phyloP scores from a whole-genome alignment of 2,329 filamentous ascomycete genomes.

The Trichoderma pleuroti region DNA sequence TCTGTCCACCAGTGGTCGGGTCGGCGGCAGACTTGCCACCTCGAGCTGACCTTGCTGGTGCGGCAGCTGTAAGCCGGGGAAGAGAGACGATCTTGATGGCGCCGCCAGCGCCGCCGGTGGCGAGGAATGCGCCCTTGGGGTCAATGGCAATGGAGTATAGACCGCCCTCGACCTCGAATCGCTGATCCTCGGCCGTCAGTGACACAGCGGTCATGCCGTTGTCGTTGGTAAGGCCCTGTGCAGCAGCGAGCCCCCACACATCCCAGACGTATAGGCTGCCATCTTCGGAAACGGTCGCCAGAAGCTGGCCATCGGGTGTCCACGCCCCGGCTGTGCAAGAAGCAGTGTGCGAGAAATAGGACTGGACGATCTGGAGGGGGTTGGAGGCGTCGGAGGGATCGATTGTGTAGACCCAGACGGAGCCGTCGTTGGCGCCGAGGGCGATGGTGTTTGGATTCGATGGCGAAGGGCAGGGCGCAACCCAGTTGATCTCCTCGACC shows the following conservation, averaged over 20 bases:
- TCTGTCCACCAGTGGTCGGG: constrained; percentile 48
- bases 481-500: constrained; percentile 94
- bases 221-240: constrained; percentile 46
- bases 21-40: constrained; percentile 37
- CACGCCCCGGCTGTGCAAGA: constrained; percentile 86
- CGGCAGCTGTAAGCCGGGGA: constrained; percentile 53
- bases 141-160: constrained; percentile 84
- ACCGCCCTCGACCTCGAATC: constrained; percentile 88
- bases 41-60: constrained; percentile 24
- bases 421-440: constrained; percentile 83
- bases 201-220: constrained; percentile 67
- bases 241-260: constrained; percentile 75
- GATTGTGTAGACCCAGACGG: constrained; percentile 93
- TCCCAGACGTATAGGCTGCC: constrained; percentile 89
- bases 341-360: constrained; percentile 85
- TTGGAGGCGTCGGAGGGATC: constrained; percentile 57
- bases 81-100: constrained; percentile 81
- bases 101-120: constrained; percentile 83
- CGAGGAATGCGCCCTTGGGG: constrained; percentile 73
- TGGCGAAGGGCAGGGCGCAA: constrained; percentile 68
- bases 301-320: constrained; percentile 80
- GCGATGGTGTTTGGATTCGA: constrained; percentile 77
- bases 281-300: constrained; percentile 88
- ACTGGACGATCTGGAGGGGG: constrained; percentile 78
- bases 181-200: constrained; percentile 76